phyloP scores from a whole-genome alignment of 2,329 filamentous ascomycete species.

The Aspergillus sp. region DNA sequence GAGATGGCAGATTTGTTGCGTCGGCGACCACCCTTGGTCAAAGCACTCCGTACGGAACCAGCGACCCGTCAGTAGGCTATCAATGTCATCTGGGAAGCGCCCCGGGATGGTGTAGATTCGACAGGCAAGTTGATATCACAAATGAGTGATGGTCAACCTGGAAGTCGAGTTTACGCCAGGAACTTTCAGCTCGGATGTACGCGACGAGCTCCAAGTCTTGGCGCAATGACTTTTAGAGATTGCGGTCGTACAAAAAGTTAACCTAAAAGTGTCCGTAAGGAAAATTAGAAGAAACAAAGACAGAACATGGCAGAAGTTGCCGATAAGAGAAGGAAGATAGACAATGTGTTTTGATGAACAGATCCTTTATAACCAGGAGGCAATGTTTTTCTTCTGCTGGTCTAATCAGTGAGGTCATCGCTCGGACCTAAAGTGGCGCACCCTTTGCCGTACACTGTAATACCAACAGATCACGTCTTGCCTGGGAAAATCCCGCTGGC shows the following conservation, averaged over 20 bases:
- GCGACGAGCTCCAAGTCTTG: slow-evolving; percentile 4
- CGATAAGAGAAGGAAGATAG: neutral
- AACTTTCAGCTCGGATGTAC: neutral
- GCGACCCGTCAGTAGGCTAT: too few species aligned
- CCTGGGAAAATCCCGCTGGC: neutral
- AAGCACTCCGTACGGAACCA: too few species aligned
- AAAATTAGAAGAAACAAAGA: neutral
- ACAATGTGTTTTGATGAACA: neutral
- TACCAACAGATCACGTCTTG: neutral
- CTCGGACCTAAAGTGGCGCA: slow-evolving; percentile 3
- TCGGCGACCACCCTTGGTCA: too few species aligned
- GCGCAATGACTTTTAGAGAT: slow-evolving; percentile 1
- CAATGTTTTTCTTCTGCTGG: slow-evolving; percentile 5
- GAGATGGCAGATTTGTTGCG: too few species aligned
- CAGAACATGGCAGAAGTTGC: neutral
- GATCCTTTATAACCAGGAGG: neutral
- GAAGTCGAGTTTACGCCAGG: neutral
- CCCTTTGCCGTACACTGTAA: slow-evolving; percentile 2
- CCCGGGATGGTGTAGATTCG: too few species aligned
- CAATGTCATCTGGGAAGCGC: too few species aligned
- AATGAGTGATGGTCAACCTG: neutral
- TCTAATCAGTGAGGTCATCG: slow-evolving; percentile 20
- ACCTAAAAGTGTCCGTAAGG: neutral
- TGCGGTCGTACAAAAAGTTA: neutral
- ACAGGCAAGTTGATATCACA: too few species aligned